phyloP scores from a whole-genome alignment of 2,329 filamentous ascomycete genomes.

The Scedosporium boydii region DNA sequence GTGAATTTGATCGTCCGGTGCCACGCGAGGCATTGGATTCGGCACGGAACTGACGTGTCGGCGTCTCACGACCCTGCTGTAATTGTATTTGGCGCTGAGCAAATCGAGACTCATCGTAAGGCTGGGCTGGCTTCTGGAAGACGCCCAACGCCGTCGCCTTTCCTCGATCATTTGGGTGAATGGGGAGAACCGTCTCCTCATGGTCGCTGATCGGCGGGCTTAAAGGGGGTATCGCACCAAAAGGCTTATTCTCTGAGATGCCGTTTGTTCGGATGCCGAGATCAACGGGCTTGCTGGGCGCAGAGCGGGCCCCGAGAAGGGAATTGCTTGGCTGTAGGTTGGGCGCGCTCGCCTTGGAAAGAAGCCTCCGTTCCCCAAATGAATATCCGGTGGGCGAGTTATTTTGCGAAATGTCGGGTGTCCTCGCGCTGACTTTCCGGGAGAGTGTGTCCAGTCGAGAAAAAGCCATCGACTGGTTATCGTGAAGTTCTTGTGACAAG shows the following conservation, averaged over 20 bases:
- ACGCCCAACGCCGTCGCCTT: slow-evolving; percentile 65
- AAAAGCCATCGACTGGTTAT: slow-evolving; percentile 67
- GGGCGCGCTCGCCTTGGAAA: slow-evolving; percentile 54
- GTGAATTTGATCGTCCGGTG: slow-evolving; percentile 35
- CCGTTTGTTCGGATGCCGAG: slow-evolving; percentile 15
- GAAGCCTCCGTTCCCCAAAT: slow-evolving; percentile 35
- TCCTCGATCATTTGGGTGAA: slow-evolving; percentile 67
- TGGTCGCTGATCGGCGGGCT: slow-evolving; percentile 57
- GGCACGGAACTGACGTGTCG: slow-evolving; percentile 34
- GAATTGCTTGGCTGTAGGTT: slow-evolving; percentile 36
- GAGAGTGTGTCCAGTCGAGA: slow-evolving; percentile 73
- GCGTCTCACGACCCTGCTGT: slow-evolving; percentile 62
- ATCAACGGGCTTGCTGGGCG: slow-evolving; percentile 4
- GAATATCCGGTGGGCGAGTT: slow-evolving; percentile 35
- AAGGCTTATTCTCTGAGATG: slow-evolving; percentile 16
- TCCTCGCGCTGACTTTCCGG: slow-evolving; percentile 44
- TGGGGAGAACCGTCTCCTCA: slow-evolving; percentile 57
- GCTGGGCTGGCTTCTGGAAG: slow-evolving; percentile 60
- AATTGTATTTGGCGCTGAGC: slow-evolving; percentile 73
- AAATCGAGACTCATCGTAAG: slow-evolving; percentile 80
- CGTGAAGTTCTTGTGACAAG: slow-evolving; percentile 67
- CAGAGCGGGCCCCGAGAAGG: slow-evolving; percentile 5
- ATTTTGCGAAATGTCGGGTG: slow-evolving; percentile 34
- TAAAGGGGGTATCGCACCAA: slow-evolving; percentile 27
- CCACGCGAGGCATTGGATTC: slow-evolving; percentile 34